phyloP scores from a whole-genome alignment of 1,284 basidiomycete genomes.

The Irpex sp. region DNA sequence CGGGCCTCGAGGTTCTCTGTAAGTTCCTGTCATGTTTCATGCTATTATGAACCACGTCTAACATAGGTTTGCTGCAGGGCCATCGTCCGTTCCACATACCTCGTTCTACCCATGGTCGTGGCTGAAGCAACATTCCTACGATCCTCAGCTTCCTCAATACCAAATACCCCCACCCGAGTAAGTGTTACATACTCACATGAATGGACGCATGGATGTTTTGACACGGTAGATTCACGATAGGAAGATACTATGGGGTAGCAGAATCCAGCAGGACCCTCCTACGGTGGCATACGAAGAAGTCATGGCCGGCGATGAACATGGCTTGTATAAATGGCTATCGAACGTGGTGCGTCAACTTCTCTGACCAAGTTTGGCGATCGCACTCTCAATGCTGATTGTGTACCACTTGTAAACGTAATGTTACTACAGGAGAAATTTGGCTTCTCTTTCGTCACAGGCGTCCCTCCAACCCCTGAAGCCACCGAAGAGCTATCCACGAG shows the following conservation, averaged over 20 bases:
- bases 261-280: conserved; percentile 74
- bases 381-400: not conserved
- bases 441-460: conserved; percentile 82
- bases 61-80: conserved; percentile 39
- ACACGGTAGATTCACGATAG: conserved; percentile 30
- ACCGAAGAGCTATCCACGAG: conserved; percentile 77
- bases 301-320: conserved; percentile 62
- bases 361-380: not conserved
- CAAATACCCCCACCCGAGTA: conserved; percentile 34
- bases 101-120: conserved; percentile 88
- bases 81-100: conserved; percentile 53
- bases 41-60: not conserved
- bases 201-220: too few species aligned
- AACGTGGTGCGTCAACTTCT: conserved; percentile 59
- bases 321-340: conserved; percentile 76
- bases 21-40: conserved; percentile 17
- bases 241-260: conserved; percentile 77
- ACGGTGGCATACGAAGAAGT: conserved; percentile 71
- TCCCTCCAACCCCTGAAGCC: conserved; percentile 77
- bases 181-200: conserved; percentile 13
- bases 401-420: not conserved
- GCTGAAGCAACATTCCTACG: conserved; percentile 72
- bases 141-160: conserved; percentile 42
- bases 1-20: conserved; percentile 72
- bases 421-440: conserved; percentile 70